phyloP scores from a whole-genome alignment of 2,329 filamentous ascomycete species.

The Epichloe sylvatica region DNA sequence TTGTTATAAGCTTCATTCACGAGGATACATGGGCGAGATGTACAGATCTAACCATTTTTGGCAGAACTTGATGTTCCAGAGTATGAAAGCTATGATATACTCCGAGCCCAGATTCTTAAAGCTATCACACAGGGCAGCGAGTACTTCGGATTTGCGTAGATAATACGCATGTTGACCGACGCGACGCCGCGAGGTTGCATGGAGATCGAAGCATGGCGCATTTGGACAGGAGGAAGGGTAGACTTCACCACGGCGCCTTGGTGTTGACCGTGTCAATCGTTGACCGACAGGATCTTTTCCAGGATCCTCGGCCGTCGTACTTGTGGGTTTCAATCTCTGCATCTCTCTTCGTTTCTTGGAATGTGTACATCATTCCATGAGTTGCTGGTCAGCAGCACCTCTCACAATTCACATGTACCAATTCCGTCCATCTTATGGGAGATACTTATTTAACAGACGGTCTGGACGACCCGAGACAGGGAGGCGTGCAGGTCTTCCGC shows the following conservation, averaged over 20 bases:
- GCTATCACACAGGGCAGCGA: constrained; percentile 97
- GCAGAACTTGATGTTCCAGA: constrained; percentile 93
- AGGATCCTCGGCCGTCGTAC: not conserved
- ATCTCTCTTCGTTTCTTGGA: not conserved
- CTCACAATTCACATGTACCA: not conserved
- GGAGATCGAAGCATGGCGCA: not conserved
- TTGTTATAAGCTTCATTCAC: constrained; percentile 18
- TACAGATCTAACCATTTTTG: not conserved
- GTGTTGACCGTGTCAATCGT: constrained; percentile 2
- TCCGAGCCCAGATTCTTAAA: constrained; percentile 78
- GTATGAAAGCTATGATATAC: constrained; percentile 87
- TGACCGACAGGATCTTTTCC: not conserved
- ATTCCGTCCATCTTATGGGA: not conserved
- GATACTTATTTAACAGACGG: not conserved
- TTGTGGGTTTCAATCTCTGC: not conserved
- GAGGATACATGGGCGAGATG: not conserved
- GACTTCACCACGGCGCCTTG: constrained; percentile 2
- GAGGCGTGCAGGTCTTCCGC: constrained; percentile 22
- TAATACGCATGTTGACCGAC: constrained; percentile 4
- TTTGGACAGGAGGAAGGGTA: not conserved
- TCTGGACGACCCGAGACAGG: constrained; percentile 3
- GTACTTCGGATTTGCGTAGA: constrained; percentile 90
- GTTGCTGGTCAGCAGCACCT: not conserved
- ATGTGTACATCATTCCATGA: not conserved
- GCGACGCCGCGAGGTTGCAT: not conserved